Evolutionary conservation across 805 yeast species (phyloP).

Genomic region (Kodamaea fukazawae): DNA sequence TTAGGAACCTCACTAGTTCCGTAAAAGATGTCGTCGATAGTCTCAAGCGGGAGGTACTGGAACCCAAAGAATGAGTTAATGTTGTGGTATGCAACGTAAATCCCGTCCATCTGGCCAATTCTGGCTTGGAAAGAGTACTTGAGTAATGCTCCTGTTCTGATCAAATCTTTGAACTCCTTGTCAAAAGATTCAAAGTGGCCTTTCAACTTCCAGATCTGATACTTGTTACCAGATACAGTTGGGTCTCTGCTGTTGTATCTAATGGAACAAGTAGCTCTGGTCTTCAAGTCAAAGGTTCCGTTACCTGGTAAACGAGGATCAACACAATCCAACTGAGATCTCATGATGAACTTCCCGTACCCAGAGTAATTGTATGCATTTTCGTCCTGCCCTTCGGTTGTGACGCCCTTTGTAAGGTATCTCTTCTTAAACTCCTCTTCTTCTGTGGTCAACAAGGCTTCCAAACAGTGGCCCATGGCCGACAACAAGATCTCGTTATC

Average conservation of each 20-base stretch:
- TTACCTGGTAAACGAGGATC: conserved; percentile 79
- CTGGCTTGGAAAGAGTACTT: conserved; percentile 90
- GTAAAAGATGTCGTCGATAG: conserved; percentile 54
- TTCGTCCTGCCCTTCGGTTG: conserved; percentile 2
- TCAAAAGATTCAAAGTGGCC: conserved; percentile 82
- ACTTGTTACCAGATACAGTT: conserved; percentile 55
- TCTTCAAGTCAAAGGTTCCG: conserved; percentile 88
- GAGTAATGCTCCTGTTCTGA: conserved; percentile 66
- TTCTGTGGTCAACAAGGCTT: conserved; percentile 65
- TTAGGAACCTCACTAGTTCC: conserved; percentile 15
- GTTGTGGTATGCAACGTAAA: conserved; percentile 88
- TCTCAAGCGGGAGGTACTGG: conserved; percentile 75
- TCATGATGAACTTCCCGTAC: conserved; percentile 66
- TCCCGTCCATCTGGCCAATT: conserved; percentile 96
- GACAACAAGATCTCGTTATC: conserved; percentile 69
- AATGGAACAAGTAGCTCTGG: conserved; percentile 86
- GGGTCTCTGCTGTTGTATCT: conserved; percentile 71
- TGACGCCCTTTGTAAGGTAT: conserved; percentile 15
- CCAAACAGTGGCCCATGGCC: conserved; percentile 75
- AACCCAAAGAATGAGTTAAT: conserved; percentile 80
- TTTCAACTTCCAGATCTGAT: conserved; percentile 57
- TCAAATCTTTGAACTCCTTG: conserved; percentile 73
- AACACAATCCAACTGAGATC: conserved; percentile 88
- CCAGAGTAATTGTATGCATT: conserved; percentile 68
- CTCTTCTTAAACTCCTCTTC: conserved; percentile 46